phyloP scores from a whole-genome alignment of 1,139 yeast species.

The Nematodospora anomalae region DNA sequence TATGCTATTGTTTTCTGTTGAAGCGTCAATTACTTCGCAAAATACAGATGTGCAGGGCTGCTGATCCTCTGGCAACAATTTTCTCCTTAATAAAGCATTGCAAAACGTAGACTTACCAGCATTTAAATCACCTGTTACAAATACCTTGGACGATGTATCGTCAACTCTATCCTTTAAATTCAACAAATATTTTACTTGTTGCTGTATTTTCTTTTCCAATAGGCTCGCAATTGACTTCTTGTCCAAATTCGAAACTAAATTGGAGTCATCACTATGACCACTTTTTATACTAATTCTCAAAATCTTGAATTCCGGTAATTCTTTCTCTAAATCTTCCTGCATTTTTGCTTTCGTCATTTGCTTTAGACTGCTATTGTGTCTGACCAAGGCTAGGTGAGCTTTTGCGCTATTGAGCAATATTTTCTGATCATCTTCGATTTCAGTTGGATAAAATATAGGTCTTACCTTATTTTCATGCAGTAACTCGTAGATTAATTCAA shows the following conservation, averaged over 20 bases:
- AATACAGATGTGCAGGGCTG: slow-evolving; percentile 97
- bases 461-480: slow-evolving; percentile 55
- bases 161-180: slow-evolving; percentile 81
- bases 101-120: slow-evolving; percentile 97
- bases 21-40: slow-evolving; percentile 87
- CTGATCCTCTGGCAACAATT: slow-evolving; percentile 89
- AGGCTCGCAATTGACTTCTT: slow-evolving; percentile 64
- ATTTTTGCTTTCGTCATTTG: slow-evolving; percentile 30
- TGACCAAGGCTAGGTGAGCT: slow-evolving; percentile 52
- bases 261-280: slow-evolving; percentile 43
- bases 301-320: slow-evolving; percentile 51
- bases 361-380: slow-evolving; percentile 40
- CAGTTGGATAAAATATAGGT: slow-evolving; percentile 68
- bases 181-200: slow-evolving; percentile 65
- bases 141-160: slow-evolving; percentile 89
- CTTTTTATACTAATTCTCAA: slow-evolving; percentile 64
- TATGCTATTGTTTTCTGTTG: slow-evolving; percentile 61
- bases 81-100: slow-evolving; percentile 79
- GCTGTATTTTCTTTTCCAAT: slow-evolving; percentile 61
- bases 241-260: slow-evolving; percentile 56
- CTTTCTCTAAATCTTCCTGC: slow-evolving; percentile 19
- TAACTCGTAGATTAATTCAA: slow-evolving; percentile 54
- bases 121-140: slow-evolving; percentile 95
- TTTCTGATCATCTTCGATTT: slow-evolving; percentile 32
- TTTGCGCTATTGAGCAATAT: slow-evolving; percentile 44